A percentile compares a stretch with the other conserved stretches of the same genome.
These are phyloP conservation scores for Monosporascus sp. DNA, from an alignment of 2,329 filamentous ascomycete genomes.

Conservation along the genomic window DNA sequence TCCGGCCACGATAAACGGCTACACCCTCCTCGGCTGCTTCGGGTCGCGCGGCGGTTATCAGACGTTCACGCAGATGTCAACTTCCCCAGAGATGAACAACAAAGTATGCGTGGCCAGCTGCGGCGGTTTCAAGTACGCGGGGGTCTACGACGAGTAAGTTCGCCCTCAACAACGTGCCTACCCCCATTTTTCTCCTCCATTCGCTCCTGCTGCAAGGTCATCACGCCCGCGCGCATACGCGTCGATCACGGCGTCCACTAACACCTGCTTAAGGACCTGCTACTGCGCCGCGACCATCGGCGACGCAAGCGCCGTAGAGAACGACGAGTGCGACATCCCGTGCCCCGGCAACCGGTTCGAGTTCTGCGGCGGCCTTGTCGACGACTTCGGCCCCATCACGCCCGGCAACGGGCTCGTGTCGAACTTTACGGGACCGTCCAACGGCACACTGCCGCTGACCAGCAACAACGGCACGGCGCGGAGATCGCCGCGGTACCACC, in stretches of 20 bases:
- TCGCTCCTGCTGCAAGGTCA: not conserved
- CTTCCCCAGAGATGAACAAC: constrained; percentile 33
- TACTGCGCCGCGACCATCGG: constrained; percentile 39
- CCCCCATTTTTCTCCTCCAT: not conserved
- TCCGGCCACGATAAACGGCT: constrained; percentile 12
- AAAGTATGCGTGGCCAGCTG: constrained; percentile 34
- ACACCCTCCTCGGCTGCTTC: constrained; percentile 32
- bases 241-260: not conserved
- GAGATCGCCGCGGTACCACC: constrained; percentile 7
- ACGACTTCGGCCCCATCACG: not conserved
- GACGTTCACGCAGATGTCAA: constrained; percentile 26
- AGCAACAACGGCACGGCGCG: constrained; percentile 3
- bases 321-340: constrained; percentile 28
- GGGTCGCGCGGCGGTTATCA: constrained; percentile 30
- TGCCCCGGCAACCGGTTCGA: constrained; percentile 37
- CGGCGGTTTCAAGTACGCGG: constrained; percentile 30
- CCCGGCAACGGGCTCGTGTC: not conserved
- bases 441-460: not conserved
- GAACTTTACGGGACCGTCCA: constrained; percentile 1
- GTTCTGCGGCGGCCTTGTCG: constrained; percentile 36
- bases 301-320: constrained; percentile 31
- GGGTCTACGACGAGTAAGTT: constrained; percentile 29
- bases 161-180: not conserved
- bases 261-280: constrained; percentile 26
- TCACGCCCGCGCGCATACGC: not conserved